phyloP scores from a whole-genome alignment of 169 alveolate species.

The Plasmodium coatneyi region DNA sequence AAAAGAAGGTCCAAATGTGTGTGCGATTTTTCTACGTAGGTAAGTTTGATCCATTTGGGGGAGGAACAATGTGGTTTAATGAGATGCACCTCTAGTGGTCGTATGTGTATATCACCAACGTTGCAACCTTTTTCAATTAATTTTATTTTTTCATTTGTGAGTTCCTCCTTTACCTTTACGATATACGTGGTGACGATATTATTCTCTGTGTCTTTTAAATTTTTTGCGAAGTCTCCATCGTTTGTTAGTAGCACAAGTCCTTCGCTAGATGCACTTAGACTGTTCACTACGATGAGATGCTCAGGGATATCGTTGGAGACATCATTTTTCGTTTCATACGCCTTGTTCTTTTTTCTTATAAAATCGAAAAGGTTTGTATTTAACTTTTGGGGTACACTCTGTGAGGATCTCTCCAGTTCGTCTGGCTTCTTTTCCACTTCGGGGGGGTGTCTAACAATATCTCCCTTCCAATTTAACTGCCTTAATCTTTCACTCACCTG shows the following conservation, averaged over 20 bases:
- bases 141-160: slow-evolving; percentile 13
- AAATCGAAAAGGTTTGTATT: slow-evolving; percentile 30
- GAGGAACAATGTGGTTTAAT: neutral
- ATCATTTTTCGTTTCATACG: slow-evolving; percentile 35
- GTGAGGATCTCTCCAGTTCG: neutral
- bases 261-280: slow-evolving; percentile 27
- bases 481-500: neutral
- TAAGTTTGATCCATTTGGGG: slow-evolving; percentile 54
- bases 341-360: slow-evolving; percentile 26
- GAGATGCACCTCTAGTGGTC: slow-evolving; percentile 20
- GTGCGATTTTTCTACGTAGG: slow-evolving; percentile 68
- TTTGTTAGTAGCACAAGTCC: slow-evolving; percentile 50
- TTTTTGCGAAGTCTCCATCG: slow-evolving; percentile 72
- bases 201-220: slow-evolving; percentile 41
- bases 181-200: slow-evolving; percentile 57
- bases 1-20: slow-evolving; percentile 19
- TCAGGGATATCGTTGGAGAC: slow-evolving; percentile 28
- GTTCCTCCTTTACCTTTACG: slow-evolving; percentile 47
- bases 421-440: neutral
- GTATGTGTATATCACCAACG: slow-evolving; percentile 6
- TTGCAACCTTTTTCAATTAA: slow-evolving; percentile 39
- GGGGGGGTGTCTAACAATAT: neutral
- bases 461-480: neutral
- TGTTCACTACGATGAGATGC: slow-evolving; percentile 52
- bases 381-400: neutral